Conservation (phyloP, 805 yeast genomes). For the Nakazawaea siamensis region DNA sequence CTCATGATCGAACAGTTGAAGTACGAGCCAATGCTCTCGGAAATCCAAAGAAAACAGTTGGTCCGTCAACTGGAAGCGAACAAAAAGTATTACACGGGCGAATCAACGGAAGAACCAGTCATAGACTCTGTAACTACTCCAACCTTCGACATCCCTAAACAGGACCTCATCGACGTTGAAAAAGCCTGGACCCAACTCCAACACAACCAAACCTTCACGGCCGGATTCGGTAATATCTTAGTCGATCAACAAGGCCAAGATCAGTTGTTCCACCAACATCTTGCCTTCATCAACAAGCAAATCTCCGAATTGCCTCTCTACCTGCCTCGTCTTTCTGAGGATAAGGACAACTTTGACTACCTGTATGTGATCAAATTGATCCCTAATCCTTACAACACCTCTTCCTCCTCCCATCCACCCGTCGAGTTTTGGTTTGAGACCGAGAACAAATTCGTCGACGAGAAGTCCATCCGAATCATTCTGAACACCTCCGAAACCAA, state of each 20-base stretch:
- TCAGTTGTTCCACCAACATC: conserved; percentile 6
- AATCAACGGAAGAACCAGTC: neutral
- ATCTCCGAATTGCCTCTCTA: conserved; percentile 5
- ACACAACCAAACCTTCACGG: neutral
- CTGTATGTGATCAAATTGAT: conserved; percentile 21
- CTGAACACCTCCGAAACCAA: conserved; percentile 1
- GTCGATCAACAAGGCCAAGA: neutral
- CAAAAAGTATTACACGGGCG: neutral
- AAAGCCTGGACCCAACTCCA: neutral
- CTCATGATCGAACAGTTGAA: conserved; percentile 7
- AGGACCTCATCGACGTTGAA: neutral
- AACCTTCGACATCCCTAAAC: neutral
- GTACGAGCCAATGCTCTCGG: conserved; percentile 7
- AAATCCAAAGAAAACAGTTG: neutral
- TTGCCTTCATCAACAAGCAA: conserved; percentile 7
- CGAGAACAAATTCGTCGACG: conserved; percentile 10
- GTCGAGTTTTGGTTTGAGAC: conserved; percentile 24
- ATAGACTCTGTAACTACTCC: neutral
- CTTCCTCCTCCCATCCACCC: conserved; percentile 19
- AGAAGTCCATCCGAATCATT: conserved; percentile 2
- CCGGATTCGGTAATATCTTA: conserved; percentile 5
- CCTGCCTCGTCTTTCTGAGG: conserved; percentile 8
- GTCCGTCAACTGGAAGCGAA: neutral
- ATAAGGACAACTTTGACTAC: conserved; percentile 16
- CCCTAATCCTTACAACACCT: conserved; percentile 22